phyloP scores from a whole-genome alignment of 129 eudicot genomes.

The Lactuca sativa region DNA sequence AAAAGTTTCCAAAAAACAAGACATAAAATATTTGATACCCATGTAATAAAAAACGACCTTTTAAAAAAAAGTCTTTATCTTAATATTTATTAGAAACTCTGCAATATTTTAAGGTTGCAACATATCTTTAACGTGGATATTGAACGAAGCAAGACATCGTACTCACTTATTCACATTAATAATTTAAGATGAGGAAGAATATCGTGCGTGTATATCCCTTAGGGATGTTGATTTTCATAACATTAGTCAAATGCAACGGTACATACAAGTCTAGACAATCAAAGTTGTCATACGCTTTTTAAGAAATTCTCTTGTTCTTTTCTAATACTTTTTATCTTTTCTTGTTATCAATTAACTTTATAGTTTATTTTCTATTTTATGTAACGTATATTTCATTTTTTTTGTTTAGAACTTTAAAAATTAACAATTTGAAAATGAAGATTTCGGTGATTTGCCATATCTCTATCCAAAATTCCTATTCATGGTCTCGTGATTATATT shows the following conservation, averaged over 20 bases:
- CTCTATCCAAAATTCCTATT: too few species aligned
- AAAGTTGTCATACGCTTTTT: not conserved
- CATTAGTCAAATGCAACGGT: not conserved
- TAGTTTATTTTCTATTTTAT: not conserved
- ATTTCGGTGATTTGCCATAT: too few species aligned
- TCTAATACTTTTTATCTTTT: not conserved
- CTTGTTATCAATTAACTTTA: not conserved
- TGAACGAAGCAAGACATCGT: not conserved
- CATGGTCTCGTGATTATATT: not conserved
- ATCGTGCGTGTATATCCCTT: not conserved
- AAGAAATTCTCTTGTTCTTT: not conserved
- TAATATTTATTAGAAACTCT: not conserved
- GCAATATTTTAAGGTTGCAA: not conserved
- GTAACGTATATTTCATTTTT: too few species aligned
- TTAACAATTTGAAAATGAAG: too few species aligned
- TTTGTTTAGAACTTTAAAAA: too few species aligned
- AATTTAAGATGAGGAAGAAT: not conserved
- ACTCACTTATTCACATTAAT: not conserved
- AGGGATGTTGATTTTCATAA: not conserved
- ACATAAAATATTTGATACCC: slow-evolving; percentile 21
- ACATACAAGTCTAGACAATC: slow-evolving; percentile 4
- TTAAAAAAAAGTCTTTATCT: not conserved
- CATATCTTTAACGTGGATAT: not conserved
- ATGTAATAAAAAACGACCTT: not conserved
- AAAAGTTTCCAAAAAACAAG: not conserved